Conservation (phyloP, 1,139 yeast species). For the Zhuliangozyma parablackwelliae region DNA sequence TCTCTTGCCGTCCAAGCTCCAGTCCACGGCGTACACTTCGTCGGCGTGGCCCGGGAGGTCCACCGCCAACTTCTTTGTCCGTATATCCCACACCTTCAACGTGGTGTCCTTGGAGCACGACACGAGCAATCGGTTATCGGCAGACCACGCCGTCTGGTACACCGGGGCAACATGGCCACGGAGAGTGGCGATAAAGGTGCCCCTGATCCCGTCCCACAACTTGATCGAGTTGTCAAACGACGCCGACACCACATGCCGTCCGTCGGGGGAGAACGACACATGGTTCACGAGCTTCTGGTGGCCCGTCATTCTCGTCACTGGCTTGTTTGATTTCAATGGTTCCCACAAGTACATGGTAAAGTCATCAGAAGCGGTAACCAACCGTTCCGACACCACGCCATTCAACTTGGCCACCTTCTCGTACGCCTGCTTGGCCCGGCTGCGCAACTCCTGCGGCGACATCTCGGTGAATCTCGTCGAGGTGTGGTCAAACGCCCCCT, state of each 20-base stretch:
- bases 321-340: conserved; percentile 74
- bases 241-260: conserved; percentile 83
- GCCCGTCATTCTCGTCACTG: conserved; percentile 91
- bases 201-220: conserved; percentile 93
- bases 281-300: conserved; percentile 96
- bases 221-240: conserved; percentile 94
- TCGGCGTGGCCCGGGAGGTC: conserved; percentile 96
- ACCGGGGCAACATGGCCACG: conserved; percentile 98
- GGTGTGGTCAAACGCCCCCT: conserved; percentile 44
- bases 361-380: conserved; percentile 95
- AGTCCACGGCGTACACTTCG: conserved; percentile 95
- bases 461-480: conserved; percentile 18
- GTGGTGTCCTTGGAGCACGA: conserved; percentile 97
- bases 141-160: conserved; percentile 98
- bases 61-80: conserved; percentile 74
- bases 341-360: conserved; percentile 98
- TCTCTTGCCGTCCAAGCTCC: conserved; percentile 92
- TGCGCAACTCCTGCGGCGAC: conserved; percentile 28
- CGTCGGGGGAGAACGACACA: conserved; percentile 95
- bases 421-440: conserved; percentile 47
- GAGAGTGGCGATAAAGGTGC: conserved; percentile 83
- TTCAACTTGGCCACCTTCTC: conserved; percentile 73
- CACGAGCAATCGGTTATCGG: conserved; percentile 86
- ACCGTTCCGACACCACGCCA: conserved; percentile 69
- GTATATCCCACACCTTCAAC: conserved; percentile 92